Base-by-base conservation (phyloP, 202 grass and related monocot genomes). In the Brachypodium distachyon region DNA sequence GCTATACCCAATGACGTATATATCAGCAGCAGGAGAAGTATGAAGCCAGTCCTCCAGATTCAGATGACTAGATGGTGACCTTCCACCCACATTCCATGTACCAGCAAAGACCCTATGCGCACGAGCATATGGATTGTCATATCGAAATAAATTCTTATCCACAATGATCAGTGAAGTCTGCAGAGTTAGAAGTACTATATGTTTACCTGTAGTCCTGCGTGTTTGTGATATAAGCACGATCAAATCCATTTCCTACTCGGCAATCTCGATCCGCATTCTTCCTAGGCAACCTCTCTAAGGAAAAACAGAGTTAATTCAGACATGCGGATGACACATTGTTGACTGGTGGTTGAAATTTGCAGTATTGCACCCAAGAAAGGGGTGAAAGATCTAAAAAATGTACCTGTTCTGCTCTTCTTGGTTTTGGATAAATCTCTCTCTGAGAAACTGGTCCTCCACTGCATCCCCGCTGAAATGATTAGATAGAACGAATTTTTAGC, bases 1-100 rank as follows among this genome's bases (percentile, higher is more conserved):
- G 46, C 18, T 41, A 60, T 88, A 97, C 94, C 94, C 94, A 14
- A 97, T 77, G 34, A 97, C 91, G 67, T 97, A 97, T 83, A 97
- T 93, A 83, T 97, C 94, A 50, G 94, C 94, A 48, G 94, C 84
- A 69, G 94, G 80, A 71, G 94, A 92, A 82, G 91, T 91, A 86
- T 91, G 91, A 44, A 97, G 84, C 88, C 90, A 97, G 43, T 92
- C 94, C 31, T 94, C 94, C 29, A 97, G 72, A 55, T 94, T 94
- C 79, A 97, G 58, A 91, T 93, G 83, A 86, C 83, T 87, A 0
- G 91, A 87, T 51, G 94, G 94, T 56, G 94, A 94, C 77, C 92
- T 94, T 47, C 94, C 94, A 46, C 91, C 94, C 76, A 97, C 94
- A 83, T 97, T 97, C 94, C 94, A 97, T 60, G 94, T 97, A 28